Base-by-base conservation (phyloP, 768 basidiomycete species). In the Boletales sp. region DNA sequence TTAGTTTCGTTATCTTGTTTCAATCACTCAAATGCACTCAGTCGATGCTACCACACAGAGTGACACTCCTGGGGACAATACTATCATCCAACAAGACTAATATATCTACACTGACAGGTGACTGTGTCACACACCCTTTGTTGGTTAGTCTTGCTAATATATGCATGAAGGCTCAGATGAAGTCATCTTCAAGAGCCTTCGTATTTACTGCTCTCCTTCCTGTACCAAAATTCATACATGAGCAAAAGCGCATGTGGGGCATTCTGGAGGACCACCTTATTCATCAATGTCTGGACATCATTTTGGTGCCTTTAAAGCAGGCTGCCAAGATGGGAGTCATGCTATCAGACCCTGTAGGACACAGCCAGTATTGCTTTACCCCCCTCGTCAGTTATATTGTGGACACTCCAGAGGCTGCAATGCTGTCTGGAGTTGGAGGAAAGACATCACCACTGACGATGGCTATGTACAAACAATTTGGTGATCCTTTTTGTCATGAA, bases 381-480 rank as follows among this genome's bases (percentile, higher is more conserved):
- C 67, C 67, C 3, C 47, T 69, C 7, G 66, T 60, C 2, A 51
- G 61, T 1, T 68, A 59, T 45, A 68, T 70, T 14, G 62, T 44
- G 5, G 32, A 56, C 17, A 46, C 41, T 5, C 52, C 40, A 1
- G 41, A 56, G 41, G 47, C 45, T 11, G n/a, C 17, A 4, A 52
- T 56, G 51, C 36, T 56, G 7, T 19, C 51, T 11, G 31, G 40
- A 6, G 30, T 43, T 5, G 24, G 24, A 24, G 24, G 24, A 24
- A 24, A 24, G 24, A 24, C 24, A 24, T 24, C 5, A 24, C 24
- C 5, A 5, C 24, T 24, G 24, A 24, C 18, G n/a, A 21, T 36
- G 35, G 15, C 32, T 11, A 32, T 32, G 32, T 11, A 32, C 32
- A 32, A 10, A 10, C 32, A 32, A 14, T 14, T 32, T 32, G 24